Evolutionary conservation across 163 green algal genomes (phyloP), one percentile per base, ranked within the genome.

Genomic region (Chlamydomonas reinhardtii): DNA sequence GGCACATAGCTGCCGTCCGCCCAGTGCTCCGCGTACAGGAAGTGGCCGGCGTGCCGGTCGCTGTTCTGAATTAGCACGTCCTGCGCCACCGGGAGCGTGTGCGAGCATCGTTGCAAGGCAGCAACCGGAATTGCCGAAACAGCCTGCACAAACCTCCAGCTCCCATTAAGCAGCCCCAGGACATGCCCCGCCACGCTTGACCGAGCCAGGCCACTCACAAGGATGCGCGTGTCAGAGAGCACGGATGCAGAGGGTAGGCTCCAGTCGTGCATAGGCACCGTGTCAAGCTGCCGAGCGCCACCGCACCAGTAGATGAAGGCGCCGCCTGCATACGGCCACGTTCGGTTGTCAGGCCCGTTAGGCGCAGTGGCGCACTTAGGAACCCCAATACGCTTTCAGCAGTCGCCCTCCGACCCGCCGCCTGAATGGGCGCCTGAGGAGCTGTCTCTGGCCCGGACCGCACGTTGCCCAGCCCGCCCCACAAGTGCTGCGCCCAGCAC

Each of bases 1-100:
- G 52, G 61, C 35, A 59, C 34, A 64, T 54, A 82, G 52, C 43
- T 37, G 4, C 89, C 91, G 22, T 92, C 61, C 14, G 86, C 88
- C 95, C 95, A 98, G 92, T 98, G 95, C 66, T 94, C 75, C 9
- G 91, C 95, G 48, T 92, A 90, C 79, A 98, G 86, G 82, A 98
- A 98, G 88, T 98, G 95, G 29, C 95, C 95, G 70, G 91, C 87
- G 91, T 98, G 95, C 59, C 95, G 89, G 61, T 89, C 76, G n/a
- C 37, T 77, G 76, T 98, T 98, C 74, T 97, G 93, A 15, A 98
- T 90, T 65, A 98, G 93, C 69, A 95, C 93, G 86, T 98, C 95
- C 80, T 86, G 70, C 2, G 1, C 14, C 35, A n/a, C 11, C n/a
- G 65, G 65, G 65, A 22, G 56, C 24, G 16, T 16, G 35, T 3